Evolutionary conservation across 495 filamentous ascomycete genomes (phyloP), one percentile per base, ranked within the genome.

Genomic region (Penicillium simplicissimum): DNA sequence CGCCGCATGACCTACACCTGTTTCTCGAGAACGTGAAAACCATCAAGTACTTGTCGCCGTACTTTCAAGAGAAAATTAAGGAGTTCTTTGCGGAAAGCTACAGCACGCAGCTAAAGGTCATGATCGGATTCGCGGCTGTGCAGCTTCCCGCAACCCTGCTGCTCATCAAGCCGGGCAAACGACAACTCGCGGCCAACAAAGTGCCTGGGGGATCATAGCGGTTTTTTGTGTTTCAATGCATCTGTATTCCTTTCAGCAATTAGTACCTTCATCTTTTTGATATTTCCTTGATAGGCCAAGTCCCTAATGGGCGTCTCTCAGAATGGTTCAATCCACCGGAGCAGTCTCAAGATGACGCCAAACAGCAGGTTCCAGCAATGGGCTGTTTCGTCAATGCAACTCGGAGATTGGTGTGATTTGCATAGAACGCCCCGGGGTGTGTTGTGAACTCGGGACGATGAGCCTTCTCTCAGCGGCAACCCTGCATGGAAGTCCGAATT

Each of bases 101-200:
- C 54, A 67, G 34, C 13, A 69, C 61, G 2, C 70, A 73, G 45
- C 14, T 73, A 42, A 49, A 57, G 25, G 67, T 68, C 38, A 67
- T 78, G 68, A 71, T 68, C 13, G 75, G 68, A 15, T 74, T 78
- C 42, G 71, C 72, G 5, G 69, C 61, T 34, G 69, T 57, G 54
- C 67, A 69, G 14, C 34, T 71, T 52, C 64, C 58, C 1, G 69
- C 67, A 48, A 42, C 53, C 21, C 43, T 71, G 2, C 64, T 71
- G 15, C 42, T 71, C 6, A 38, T 71, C 9, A 69, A 62, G 38
- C 38, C 34, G 33, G 64, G 67, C 15, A 52, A 58, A 4, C 66
- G 58, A 6, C 69, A 69, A 40, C 55, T 71, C 52, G 64, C 61
- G 10, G 69, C 62, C 10, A 33, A 48, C 7, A 62, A 34, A 38